Base-by-base conservation (phyloP, 1,284 basidiomycete genomes). In the Austropuccinia psidii region DNA sequence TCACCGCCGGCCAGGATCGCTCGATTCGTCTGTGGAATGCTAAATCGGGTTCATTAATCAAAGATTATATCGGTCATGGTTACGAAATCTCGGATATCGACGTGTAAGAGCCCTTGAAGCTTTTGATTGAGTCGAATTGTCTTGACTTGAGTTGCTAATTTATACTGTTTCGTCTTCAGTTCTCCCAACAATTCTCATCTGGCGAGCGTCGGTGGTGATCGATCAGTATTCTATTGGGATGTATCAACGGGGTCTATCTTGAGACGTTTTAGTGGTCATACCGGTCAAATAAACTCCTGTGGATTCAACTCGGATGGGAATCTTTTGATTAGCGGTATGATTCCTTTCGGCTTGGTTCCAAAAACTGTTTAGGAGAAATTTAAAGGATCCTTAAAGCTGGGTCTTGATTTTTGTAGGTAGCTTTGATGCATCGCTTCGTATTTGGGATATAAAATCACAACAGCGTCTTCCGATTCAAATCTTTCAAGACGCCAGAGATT, bases 191-290 rank as follows among this genome's bases (percentile, higher is more conserved):
- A 98, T 82, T 88, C 90, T 57, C 89, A 89, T 77, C 95, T 99
- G 78, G 94, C 90, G 0, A 93, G 90, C 2, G 91, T 90, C 31
- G 96, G 96, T 47, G 93, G 91, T 3, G 96, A 99, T 81, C 88
- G 91, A 76, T 88, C 88, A 55, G 89, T 97, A 0, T 94, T 93
- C 77, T 81, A 97, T 27, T 98, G 95, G 95, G 96, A 98, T 79
- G 95, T 99, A 8, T 87, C 89, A 11, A 87, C 89, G 17, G 95
- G 91, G 0, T 85, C 86, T 49, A 90, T 93, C 0, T 86, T 89
- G 31, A 85, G 92, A 50, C 84, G 93, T 58, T 85, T 97, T 74
- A 83, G 89, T 24, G 95, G 92, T 0, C 94, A 98, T 80, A 87
- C 90, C 83, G 88, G 91, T 3, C 92, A 92, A 79, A 89, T 98